A percentile compares a stretch with the other conserved stretches of the same genome.
These are phyloP conservation scores for Rossbeevera mucosa DNA, from an alignment of 768 basidiomycete species.

Conservation along the genomic window DNA sequence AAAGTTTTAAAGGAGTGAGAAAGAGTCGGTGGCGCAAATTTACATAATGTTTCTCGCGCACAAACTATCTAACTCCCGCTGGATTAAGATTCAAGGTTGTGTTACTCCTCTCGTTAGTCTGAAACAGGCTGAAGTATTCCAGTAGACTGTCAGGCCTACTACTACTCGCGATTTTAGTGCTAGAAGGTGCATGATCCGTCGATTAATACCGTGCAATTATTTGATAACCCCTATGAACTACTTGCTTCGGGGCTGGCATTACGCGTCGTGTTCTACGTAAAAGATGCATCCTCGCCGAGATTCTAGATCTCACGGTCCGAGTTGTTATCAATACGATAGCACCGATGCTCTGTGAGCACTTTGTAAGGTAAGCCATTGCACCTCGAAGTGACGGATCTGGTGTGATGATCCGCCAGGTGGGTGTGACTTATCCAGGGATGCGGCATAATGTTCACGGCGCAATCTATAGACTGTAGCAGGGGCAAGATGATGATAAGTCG, in stretches of 20 bases:
- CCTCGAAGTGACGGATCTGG: not conserved
- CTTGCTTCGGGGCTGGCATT: not conserved
- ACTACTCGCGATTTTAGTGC: not conserved
- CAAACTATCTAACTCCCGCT: too few relatives aligned
- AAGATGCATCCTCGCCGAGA: not conserved
- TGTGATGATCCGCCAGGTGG: not conserved
- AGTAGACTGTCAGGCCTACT: not conserved
- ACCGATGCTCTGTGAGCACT: too few relatives aligned
- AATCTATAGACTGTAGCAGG: not conserved
- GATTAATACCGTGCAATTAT: not conserved
- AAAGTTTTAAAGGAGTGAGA: too few relatives aligned
- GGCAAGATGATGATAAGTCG: not conserved
- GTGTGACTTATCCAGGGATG: too few relatives aligned
- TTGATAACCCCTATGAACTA: not conserved
- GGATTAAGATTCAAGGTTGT: too few relatives aligned
- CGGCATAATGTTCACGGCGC: not conserved
- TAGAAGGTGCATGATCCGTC: not conserved
- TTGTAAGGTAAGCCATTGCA: not conserved
- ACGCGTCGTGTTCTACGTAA: not conserved
- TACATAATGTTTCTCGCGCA: too few relatives aligned
- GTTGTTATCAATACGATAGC: not conserved
- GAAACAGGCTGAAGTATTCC: not conserved
- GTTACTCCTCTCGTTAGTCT: not conserved
- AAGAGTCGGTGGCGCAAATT: too few relatives aligned
- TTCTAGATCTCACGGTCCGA: not conserved